Evolutionary conservation across 106 monocot species (phyloP), one percentile per base, ranked within the genome.

Genomic region (Dioscorea alata): DNA sequence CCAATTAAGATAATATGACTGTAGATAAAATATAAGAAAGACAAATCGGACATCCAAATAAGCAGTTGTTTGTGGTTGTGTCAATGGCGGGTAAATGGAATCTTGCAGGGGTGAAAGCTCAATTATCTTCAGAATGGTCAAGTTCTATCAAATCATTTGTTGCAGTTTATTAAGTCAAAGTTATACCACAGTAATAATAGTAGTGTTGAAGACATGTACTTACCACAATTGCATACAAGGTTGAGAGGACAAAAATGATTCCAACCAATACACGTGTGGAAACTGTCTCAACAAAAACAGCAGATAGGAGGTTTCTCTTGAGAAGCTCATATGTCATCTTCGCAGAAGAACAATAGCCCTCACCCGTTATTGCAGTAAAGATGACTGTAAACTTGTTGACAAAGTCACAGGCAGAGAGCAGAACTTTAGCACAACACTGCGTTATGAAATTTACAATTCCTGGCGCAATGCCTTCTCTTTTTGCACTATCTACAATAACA

Each of bases 331-430:
- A 95, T 61, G 88, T 71, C 94, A 91, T 95, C 72, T 69, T 85
- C 4, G 94, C 94, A 72, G 94, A 73, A 67, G 85, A 80, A 71
- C 94, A 95, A 74, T 95, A 95, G 9, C 67, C 67, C 84, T 95
- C 94, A 18, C 94, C 94, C 23, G 94, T 91, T 60, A 95, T 95
- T 81, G 94, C 94, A 32, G 86, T 88, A 84, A 95, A 95, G 80
- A 81, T 95, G 64, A 95, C 69, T 8, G 94, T 95, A 70, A 95
- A 95, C 72, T 95, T 91, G 75, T 95, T 95, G 65, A 91, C 79
- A 73, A 91, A 95, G 72, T 95, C 85, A 79, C 88, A 54, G 49
- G 88, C 78, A 62, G 86, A 70, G 12, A 95, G 61, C 14, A 88
- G 70, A 56, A 80, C 69, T 68, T 74, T 74, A 15, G 88, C 81